Conservation (phyloP, 2,329 filamentous ascomycete species). For the Xylaria polymorpha region DNA sequence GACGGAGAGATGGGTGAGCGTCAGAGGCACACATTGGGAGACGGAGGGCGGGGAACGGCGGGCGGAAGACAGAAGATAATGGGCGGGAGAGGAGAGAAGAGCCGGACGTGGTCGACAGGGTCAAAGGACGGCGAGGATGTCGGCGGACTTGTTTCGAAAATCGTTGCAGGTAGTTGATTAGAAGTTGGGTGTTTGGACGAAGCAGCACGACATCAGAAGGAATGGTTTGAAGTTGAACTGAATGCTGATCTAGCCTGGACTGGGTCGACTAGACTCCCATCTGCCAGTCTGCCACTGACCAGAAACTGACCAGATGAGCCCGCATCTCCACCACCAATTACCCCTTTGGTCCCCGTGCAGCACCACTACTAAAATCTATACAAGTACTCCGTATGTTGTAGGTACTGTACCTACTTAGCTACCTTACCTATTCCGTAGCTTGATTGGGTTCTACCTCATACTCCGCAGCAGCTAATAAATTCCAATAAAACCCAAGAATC, state of each 20-base stretch:
- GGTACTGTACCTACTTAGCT: background rate
- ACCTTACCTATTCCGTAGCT: background rate
- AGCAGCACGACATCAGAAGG: constrained; percentile 12
- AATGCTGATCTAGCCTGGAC: constrained; percentile 17
- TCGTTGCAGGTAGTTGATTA: background rate
- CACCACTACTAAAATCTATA: constrained; percentile 7
- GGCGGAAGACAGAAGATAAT: constrained; percentile 14
- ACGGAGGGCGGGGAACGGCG: constrained; percentile 12
- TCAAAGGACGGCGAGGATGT: constrained; percentile 27
- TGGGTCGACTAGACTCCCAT: too few relatives aligned
- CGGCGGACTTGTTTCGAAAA: background rate
- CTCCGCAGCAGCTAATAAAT: background rate
- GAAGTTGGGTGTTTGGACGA: background rate
- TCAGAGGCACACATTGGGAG: constrained; percentile 46
- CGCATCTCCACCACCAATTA: constrained; percentile 38
- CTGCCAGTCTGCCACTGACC: background rate
- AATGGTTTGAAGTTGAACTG: constrained; percentile 26
- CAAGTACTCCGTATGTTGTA: background rate
- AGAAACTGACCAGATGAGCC: constrained; percentile 22
- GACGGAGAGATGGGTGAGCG: constrained; percentile 38
- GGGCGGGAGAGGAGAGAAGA: constrained; percentile 33
- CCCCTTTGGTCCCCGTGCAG: constrained; percentile 38
- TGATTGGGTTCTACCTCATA: background rate
- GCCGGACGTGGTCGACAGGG: constrained; percentile 30
- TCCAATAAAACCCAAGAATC: background rate